These are phyloP conservation scores for Botryococcus braunii DNA, from an alignment of 163 green algal genomes.

Conservation along the genomic window DNA sequence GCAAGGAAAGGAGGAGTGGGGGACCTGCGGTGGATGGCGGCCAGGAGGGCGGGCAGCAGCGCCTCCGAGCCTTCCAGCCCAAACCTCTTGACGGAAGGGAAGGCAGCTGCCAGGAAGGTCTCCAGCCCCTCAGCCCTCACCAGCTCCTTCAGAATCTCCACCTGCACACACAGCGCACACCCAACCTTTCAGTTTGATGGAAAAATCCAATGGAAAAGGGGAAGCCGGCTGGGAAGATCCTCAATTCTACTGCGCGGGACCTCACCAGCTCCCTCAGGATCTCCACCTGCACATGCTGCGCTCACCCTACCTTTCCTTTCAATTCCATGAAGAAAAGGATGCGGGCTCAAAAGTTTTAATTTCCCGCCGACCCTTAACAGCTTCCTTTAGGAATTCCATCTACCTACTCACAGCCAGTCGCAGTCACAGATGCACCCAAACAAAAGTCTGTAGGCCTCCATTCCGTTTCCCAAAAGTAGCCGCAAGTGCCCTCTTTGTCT, in stretches of 20 bases:
- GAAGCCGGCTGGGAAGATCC: conserved; percentile 55
- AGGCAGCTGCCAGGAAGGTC: conserved; percentile 56
- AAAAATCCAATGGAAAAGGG: conserved; percentile 52
- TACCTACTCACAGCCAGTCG: no score
- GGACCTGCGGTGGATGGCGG: no score
- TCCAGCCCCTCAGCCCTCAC: conserved; percentile 50
- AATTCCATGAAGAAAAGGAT: conserved; percentile 58
- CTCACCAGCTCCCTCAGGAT: conserved; percentile 27
- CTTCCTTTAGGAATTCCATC: conserved; percentile 15
- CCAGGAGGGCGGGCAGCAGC: conserved; percentile 42
- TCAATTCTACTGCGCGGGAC: conserved; percentile 50
- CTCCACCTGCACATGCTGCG: no score
- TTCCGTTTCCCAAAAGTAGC: no score
- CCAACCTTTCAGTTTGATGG: no score
- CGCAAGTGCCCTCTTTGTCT: no score
- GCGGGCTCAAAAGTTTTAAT: conserved; percentile 40
- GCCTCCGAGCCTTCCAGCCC: conserved; percentile 59
- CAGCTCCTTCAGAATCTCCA: conserved; percentile 22
- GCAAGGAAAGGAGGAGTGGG: no score
- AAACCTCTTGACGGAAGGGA: conserved; percentile 48
- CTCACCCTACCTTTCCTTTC: no score
- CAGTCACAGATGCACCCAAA: no score
- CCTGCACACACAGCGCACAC: no score
- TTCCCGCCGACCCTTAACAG: conserved; percentile 35
- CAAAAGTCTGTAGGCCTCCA: no score